phyloP scores from a whole-genome alignment of 129 eudicot species.

The Tagetes patula region DNA sequence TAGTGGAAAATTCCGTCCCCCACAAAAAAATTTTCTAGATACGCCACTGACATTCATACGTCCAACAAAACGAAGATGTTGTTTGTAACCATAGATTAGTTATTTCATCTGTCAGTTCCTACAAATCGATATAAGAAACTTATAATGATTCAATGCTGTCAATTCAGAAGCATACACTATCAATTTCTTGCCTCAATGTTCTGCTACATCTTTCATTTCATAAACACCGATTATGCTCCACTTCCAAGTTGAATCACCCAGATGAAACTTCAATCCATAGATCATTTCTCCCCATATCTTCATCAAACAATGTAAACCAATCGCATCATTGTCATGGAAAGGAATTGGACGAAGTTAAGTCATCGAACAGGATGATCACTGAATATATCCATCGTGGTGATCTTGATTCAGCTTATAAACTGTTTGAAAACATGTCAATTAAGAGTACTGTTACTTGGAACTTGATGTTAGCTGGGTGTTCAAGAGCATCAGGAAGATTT shows the following conservation, averaged over 20 bases:
- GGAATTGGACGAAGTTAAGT: constrained; percentile 22
- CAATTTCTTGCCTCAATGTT: constrained; percentile 7
- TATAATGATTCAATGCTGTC: constrained; percentile 29
- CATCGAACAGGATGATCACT: constrained; percentile 62
- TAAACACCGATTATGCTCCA: constrained; percentile 13
- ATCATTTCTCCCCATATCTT: constrained; percentile 14
- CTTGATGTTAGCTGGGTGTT: constrained; percentile 64
- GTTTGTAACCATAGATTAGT: no score
- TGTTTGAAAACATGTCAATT: constrained; percentile 50
- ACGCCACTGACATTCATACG: no score
- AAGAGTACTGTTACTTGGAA: constrained; percentile 68
- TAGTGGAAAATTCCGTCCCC: no score
- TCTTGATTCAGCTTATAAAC: constrained; percentile 53
- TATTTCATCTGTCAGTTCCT: no score
- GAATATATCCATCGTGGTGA: constrained; percentile 44
- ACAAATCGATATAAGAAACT: no score
- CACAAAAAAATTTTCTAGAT: no score
- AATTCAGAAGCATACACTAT: constrained; percentile 16
- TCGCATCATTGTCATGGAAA: constrained; percentile 11
- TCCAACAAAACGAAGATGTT: no score
- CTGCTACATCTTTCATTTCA: constrained; percentile 18
- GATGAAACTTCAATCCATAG: constrained; percentile 23
- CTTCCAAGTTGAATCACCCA: constrained; percentile 26
- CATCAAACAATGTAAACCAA: constrained; percentile 3
- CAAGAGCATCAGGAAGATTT: constrained; percentile 38